Conservation (phyloP, 2,329 filamentous ascomycete genomes). For the Fusarium papillatum region DNA sequence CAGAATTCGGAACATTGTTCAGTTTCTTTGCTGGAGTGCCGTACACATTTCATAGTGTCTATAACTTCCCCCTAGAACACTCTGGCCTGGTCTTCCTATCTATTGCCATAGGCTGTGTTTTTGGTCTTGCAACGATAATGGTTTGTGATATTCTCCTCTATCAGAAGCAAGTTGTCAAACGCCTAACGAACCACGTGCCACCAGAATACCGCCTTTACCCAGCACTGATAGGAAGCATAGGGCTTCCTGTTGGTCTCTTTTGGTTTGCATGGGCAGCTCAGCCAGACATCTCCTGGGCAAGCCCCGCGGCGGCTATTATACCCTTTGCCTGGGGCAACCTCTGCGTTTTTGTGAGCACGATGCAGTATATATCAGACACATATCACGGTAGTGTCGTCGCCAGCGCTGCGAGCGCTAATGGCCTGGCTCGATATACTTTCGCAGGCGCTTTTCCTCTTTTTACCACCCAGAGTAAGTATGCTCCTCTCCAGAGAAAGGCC, state of each 20-base stretch:
- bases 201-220: constrained; percentile 71
- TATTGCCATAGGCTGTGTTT: constrained; percentile 59
- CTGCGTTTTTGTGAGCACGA: constrained; percentile 67
- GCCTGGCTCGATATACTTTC: constrained; percentile 67
- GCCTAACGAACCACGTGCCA: constrained; percentile 52
- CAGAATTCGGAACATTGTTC: constrained; percentile 66
- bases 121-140: constrained; percentile 57
- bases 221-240: constrained; percentile 69
- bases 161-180: constrained; percentile 48
- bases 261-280: constrained; percentile 72
- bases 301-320: constrained; percentile 64
- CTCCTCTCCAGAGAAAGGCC: neutral
- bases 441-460: constrained; percentile 73
- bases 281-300: constrained; percentile 61
- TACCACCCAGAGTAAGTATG: constrained; percentile 65
- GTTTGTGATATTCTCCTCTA: constrained; percentile 59
- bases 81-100: constrained; percentile 60
- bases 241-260: constrained; percentile 67
- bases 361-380: constrained; percentile 67
- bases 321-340: constrained; percentile 73
- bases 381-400: constrained; percentile 69
- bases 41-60: constrained; percentile 60
- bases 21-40: constrained; percentile 66
- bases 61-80: constrained; percentile 58
- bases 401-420: constrained; percentile 71